Conservation (phyloP, 345 rosid species). For the Salix arbutifolia region DNA sequence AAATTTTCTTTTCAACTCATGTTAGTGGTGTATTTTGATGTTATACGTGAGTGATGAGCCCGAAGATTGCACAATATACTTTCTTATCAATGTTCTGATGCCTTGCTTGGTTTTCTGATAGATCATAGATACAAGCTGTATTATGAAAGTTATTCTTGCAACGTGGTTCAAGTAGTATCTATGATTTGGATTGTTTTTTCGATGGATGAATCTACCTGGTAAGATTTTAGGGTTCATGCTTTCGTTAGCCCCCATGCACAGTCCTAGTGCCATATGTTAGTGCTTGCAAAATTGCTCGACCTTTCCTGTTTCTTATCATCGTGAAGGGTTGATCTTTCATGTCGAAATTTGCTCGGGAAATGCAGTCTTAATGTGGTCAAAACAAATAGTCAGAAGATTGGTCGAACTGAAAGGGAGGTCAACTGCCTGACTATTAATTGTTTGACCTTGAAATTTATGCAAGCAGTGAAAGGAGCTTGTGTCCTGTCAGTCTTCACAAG, state of each 20-base stretch:
- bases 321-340: not conserved
- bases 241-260: too few species aligned
- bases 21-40: slow-evolving; percentile 9
- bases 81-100: not conserved
- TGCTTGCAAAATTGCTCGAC: not conserved
- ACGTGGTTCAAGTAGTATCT: not conserved
- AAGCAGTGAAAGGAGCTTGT: too few species aligned
- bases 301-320: not conserved
- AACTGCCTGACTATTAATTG: too few species aligned
- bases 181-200: not conserved
- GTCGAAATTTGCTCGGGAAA: not conserved
- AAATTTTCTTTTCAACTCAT: slow-evolving; percentile 1
- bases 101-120: not conserved
- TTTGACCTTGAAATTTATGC: too few species aligned
- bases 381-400: not conserved
- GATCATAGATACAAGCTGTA: not conserved
- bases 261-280: not conserved
- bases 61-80: not conserved
- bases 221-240: not conserved
- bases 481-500: too few species aligned
- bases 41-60: slow-evolving; percentile 1
- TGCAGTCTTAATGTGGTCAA: not conserved
- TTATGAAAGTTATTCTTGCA: not conserved
- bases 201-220: not conserved
- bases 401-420: not conserved